Evolutionary conservation across 345 rosid species (phyloP), one percentile per base, ranked within the genome.

Genomic region (Ricinus communis): DNA sequence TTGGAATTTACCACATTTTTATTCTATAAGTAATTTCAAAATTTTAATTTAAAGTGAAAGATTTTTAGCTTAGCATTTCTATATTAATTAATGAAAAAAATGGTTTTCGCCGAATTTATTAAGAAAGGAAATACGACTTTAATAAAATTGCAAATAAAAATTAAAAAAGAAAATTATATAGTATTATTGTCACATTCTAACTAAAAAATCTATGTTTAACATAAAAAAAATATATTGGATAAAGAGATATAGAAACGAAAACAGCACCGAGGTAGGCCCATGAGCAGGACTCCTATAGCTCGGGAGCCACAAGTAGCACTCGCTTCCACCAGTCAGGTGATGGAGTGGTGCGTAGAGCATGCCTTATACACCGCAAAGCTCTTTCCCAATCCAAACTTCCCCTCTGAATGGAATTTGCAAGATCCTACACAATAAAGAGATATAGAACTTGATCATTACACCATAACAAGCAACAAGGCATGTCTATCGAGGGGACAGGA

Each of bases 341-440:
- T n/a, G 99, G 99, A 66, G 99, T 87, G 72, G 97, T 80, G 60
- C 94, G 90, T 79, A 95, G 86, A 72, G 96, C 98, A 78, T 95
- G 98, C 70, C 96, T 89, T 80, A 95, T 81, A 82, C 99, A 93
- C 45, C 97, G 93, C 80, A 93, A 83, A 66, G 98, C 98, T 87
- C 99, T 93, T 81, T 95, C 98, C 99, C 99, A 95, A 65, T 95
- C 99, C 76, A 95, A 82, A 85, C 99, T 90, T 83, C 97, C 97
- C 81, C 84, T 84, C 76, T 88, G 96, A 80, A 95, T 89, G 68
- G 89, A 89, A 77, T 56, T 86, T 38, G 99, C 97, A 79, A 92
- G 90, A 77, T 95, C 99, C 99, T 96, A 78, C 56, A 78, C 45
- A 46, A 71, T 40, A 14, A 11, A 71, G 65, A 73, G 38, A 14